Evolutionary conservation across 108 stramenopile genomes (phyloP).

Genomic region (Schizochytrium sp.): DNA sequence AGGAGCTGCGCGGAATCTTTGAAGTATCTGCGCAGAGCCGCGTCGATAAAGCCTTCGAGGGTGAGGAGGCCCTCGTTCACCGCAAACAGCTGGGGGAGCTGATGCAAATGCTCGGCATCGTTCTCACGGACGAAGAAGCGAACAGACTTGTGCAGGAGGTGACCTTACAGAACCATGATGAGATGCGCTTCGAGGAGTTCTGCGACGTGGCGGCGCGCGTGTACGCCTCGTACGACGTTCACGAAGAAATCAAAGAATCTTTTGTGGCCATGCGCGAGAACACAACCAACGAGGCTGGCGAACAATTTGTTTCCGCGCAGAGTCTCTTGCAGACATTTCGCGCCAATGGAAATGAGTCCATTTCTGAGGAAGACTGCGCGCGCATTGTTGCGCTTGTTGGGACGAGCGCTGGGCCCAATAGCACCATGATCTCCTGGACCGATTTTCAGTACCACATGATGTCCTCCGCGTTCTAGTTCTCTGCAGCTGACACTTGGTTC

Average conservation of each 20-base stretch:
- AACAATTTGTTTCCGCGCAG: neutral
- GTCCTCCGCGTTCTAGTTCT: neutral
- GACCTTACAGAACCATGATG: neutral
- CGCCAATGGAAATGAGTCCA: neutral
- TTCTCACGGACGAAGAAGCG: neutral
- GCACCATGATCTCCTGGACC: neutral
- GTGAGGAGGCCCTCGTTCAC: neutral
- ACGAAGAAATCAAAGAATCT: neutral
- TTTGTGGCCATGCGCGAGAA: neutral
- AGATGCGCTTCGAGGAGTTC: neutral
- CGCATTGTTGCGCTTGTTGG: neutral
- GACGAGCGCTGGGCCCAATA: too few species aligned
- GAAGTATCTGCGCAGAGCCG: neutral
- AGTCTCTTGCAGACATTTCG: neutral
- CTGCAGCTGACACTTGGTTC: too few species aligned
- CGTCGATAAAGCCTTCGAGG: neutral
- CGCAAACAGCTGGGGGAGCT: neutral
- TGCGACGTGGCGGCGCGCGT: neutral
- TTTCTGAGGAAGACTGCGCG: neutral
- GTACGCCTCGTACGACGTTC: neutral
- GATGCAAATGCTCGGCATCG: conserved; percentile 19
- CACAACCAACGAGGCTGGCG: neutral
- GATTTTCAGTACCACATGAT: neutral
- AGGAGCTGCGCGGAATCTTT: neutral
- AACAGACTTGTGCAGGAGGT: neutral